Evolutionary conservation across 345 rosid species (phyloP), one percentile per base, ranked within the genome.

Genomic region (Euclidium syriacum): DNA sequence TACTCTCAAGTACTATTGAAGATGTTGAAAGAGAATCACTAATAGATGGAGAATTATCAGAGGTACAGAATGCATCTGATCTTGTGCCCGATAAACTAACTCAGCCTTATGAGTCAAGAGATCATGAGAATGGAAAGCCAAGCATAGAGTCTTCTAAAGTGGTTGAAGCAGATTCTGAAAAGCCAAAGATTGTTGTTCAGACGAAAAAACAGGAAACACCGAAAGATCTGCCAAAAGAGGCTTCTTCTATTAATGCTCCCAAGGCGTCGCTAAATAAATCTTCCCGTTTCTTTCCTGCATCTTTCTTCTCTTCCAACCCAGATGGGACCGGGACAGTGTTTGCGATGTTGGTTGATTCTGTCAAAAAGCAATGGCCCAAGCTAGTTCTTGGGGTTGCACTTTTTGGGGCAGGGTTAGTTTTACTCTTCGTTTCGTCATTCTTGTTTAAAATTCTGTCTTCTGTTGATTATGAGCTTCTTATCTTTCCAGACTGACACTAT

Each of bases 271-370:
- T 76, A 74, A 92, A 85, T 62, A 92, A 85, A 80, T 92, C 98
- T 49, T 92, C 98, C 17, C 91, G 98, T 52, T 92, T 92, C 81
- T 89, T 89, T 76, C 73, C 98, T 71, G 98, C 98, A 39, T 91
- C 98, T 50, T 91, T 88, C 88, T 91, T 91, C 85, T 91, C 98
- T 70, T 92, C 79, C 62, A 65, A 65, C 48, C 83, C 58, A 41
- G 96, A 89, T 64, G 96, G 84, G 71, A 62, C 83, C 58, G 75
- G 80, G 27, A 81, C 88, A 68, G 80, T 89, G 64, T 90, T 87
- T 76, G 84, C 80, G 52, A 83, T 88, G 70, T 81, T 92, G 34
- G 54, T 84, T 67, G 78, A 81, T 61, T 82, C 79, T 65, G 72
- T 65, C 22, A 89, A 75, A 80, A 77, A 80, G 67, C 91, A 87